Base-by-base conservation (phyloP, 176 grass and related monocot species). In the Oryza coarctata region DNA sequence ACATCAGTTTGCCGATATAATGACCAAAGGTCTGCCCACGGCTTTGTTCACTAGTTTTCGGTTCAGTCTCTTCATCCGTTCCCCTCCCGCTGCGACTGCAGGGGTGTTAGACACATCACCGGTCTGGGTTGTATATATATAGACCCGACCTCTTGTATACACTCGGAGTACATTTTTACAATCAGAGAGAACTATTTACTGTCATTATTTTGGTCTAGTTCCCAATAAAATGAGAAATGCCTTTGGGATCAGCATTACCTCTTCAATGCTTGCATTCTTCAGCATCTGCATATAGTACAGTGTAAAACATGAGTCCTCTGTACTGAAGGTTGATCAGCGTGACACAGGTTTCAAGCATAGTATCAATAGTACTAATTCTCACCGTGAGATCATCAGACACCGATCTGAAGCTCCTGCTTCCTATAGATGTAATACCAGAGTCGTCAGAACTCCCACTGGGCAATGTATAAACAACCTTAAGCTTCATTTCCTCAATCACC, bases 401-500 rank as follows among this genome's bases (percentile, higher is more conserved):
- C 17, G 31, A 71, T 76, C 39, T 89, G 73, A 89, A 82, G 70
- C 71, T 87, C 49, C 90, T 68, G 15, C 49, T 80, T 70, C 35
- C 86, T 55, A 82, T 82, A 71, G 93, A 93, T 77, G 88, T 78
- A 29, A 88, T 60, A 33, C 90, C 89, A 86, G 87, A 98, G 44
- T 89, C 79, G 13, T 92, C 92, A 23, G 79, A 91, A 65, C 18
- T 84, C 63, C 81, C 65, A 78, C 65, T 84, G 5, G 79, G 73
- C 71, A 82, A 41, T 75, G 82, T 93, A 52, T 98, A 98, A 79
- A 95, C 76, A 80, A 98, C 95, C 65, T 61, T 93, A 62, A 98
- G 93, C 82, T 98, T 98, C 88, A 98, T 87, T 78, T 98, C 95
- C 63, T 98, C 92, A 7, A 98, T 93, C 82, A 91, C 76, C 78